Base-by-base conservation (phyloP, 1,139 yeast genomes). In the Yamadazyma spencermartinsiae region DNA sequence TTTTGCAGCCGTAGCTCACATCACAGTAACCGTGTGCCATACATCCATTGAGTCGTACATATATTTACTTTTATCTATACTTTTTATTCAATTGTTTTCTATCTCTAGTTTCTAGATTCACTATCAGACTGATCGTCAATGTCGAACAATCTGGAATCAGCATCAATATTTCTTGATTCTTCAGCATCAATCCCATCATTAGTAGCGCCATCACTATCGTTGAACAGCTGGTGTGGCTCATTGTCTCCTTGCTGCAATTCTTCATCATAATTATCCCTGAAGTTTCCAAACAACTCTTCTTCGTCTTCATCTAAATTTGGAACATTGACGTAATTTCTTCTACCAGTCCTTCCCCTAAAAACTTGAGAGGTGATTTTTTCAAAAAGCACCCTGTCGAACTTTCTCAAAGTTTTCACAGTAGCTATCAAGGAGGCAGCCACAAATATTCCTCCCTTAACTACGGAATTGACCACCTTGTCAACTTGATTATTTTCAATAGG, bases 401-500 rank as follows among this genome's bases (percentile, higher is more conserved):
- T 65, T 12, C 62, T 48, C 2, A 72, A 35, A 1, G 74, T 64
- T 41, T 67, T 65, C 33, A 72, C 48, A 17, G 65, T 56, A 21
- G 79, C 77, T 30, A 70, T 53, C 0, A 68, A 40, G 0, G 72
- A 68, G 3, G 80, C 78, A 18, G 64, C 68, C 2, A 67, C 72
- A 18, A 79, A 71, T 13, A 85, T 76, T 2, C 86, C 86, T 11
- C 80, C 77, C 51, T 69, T 74, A 3, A 85, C 85, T 25, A 83
- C 71, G 11, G 56, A 50, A 49, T 85, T 85, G 3, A 85, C 85
- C 12, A 75, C 74, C 35, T 67, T 76, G 56, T 85, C 92, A 13
- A 80, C 71, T n/a, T 56, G 54, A 46, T 81, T 80, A 43, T 85
- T 78, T 57, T 84, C 92, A 43, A 85, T 79, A 11, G 86, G 75